Conservation (phyloP, 1,284 basidiomycete species). For the Moesziomyces antarcticus region DNA sequence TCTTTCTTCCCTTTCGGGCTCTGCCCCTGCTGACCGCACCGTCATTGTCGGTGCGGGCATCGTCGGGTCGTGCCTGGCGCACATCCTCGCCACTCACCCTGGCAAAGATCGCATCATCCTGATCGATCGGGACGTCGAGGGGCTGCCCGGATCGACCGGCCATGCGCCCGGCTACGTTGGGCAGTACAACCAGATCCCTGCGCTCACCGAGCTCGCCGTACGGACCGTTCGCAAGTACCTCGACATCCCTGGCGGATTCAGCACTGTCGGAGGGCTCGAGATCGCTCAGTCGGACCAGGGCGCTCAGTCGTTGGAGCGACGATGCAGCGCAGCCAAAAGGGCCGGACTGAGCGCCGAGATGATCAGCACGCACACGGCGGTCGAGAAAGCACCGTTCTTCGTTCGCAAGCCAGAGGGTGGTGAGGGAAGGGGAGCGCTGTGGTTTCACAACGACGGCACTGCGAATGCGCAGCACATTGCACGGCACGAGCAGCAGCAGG, state of each 20-base stretch:
- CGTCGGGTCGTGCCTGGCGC: constrained; percentile 12
- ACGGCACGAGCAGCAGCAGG: constrained; percentile 5
- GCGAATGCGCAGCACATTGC: constrained; percentile 15
- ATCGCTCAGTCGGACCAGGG: background rate
- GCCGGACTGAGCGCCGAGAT: constrained; percentile 1
- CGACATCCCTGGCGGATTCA: constrained; percentile 3
- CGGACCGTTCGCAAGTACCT: constrained; percentile 3
- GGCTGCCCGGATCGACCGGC: constrained; percentile 8
- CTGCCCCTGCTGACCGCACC: background rate
- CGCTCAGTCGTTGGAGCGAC: background rate
- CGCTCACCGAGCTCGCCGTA: constrained; percentile 7
- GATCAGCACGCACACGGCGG: background rate
- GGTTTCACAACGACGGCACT: constrained; percentile 11
- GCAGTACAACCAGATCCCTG: constrained; percentile 11
- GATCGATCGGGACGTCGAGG: constrained; percentile 9
- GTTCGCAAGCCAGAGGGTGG: background rate
- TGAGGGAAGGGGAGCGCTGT: constrained; percentile 2
- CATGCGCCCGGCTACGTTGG: constrained; percentile 25
- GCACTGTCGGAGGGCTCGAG: constrained; percentile 6
- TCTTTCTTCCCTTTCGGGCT: too few relatives aligned
- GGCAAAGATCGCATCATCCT: background rate
- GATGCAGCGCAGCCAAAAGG: background rate
- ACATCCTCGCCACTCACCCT: constrained; percentile 1
- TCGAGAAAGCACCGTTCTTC: constrained; percentile 10
- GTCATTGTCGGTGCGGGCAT: constrained; percentile 19